Percentiles rank a stretch among this genome's conserved stretches.
phyloP scores from a whole-genome alignment of 2,329 filamentous ascomycete genomes.

The Pseudogymnoascus sp. region DNA sequence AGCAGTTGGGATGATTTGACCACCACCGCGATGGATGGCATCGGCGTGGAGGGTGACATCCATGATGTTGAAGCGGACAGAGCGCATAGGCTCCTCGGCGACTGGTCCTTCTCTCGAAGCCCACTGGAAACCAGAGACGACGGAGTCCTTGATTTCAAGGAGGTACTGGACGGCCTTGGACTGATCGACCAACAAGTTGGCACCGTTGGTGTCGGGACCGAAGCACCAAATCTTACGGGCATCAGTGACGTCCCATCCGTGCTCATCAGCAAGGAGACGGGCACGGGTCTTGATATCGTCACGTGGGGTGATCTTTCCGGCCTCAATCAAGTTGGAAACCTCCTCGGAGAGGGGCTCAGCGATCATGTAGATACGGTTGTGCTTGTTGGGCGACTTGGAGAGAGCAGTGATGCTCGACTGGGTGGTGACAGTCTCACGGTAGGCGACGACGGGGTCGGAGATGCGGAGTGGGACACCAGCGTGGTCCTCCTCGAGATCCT shows the following conservation, averaged over 20 bases:
- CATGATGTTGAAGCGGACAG: conserved; percentile 95
- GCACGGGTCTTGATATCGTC: conserved; percentile 99
- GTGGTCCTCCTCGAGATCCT: conserved; percentile 99
- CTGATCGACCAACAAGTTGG: conserved; percentile 98
- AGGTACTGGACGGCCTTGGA: conserved; percentile 99
- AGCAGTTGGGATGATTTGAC: conserved; percentile 95
- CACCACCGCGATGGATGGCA: conserved; percentile 99
- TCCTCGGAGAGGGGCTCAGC: conserved; percentile 90
- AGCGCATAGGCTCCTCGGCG: conserved; percentile 97
- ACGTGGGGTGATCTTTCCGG: conserved; percentile 84
- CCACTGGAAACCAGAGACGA: conserved; percentile 99
- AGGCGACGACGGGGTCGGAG: conserved; percentile 96
- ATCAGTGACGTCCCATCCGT: conserved; percentile 99
- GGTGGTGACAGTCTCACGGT: conserved; percentile 87
- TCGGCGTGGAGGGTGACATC: conserved; percentile 99
- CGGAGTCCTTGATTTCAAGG: conserved; percentile 99
- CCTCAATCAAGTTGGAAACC: conserved; percentile 81
- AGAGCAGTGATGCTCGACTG: conserved; percentile 92
- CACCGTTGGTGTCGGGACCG: conserved; percentile 92
- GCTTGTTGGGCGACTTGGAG: conserved; percentile 99
- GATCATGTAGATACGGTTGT: conserved; percentile 98
- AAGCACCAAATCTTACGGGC: conserved; percentile 99
- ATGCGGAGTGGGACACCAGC: conserved; percentile 96
- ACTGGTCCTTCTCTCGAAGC: conserved; percentile 95
- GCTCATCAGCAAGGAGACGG: conserved; percentile 90